These are phyloP conservation scores for Acanthamoeba polyphaga DNA, from an alignment of 208 protist species.

Conservation along the genomic window DNA sequence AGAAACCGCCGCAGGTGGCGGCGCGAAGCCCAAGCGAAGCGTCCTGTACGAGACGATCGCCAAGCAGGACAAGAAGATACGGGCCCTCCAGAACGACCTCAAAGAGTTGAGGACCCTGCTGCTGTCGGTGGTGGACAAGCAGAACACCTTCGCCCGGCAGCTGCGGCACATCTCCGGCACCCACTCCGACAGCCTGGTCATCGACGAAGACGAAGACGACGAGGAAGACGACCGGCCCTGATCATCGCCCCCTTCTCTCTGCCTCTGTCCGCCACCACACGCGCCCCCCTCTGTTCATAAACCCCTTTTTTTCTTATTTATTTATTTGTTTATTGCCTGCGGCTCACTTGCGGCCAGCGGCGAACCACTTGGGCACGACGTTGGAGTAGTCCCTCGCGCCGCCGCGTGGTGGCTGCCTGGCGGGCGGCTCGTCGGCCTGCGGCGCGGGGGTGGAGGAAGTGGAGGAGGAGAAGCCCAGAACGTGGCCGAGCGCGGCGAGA, in stretches of 20 bases:
- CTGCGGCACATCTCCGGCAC: slow-evolving; percentile 24
- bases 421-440: background rate
- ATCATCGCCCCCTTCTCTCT: background rate
- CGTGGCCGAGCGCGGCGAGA: background rate
- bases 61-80: slow-evolving; percentile 61
- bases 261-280: too few relatives aligned
- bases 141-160: slow-evolving; percentile 43
- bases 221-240: background rate
- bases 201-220: slow-evolving; percentile 49
- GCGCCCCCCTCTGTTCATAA: background rate
- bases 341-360: background rate
- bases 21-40: slow-evolving; percentile 19
- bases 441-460: background rate
- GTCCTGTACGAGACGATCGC: slow-evolving; percentile 42
- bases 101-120: slow-evolving; percentile 63
- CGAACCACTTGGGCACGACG: slow-evolving; percentile 26
- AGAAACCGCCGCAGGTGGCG: background rate
- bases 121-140: slow-evolving; percentile 65
- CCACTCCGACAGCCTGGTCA: slow-evolving; percentile 20
- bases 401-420: background rate
- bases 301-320: background rate
- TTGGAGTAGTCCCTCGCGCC: background rate
- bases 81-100: slow-evolving; percentile 52
- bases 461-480: background rate
- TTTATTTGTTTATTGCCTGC: too few relatives aligned